Evolutionary conservation across 1,284 basidiomycete genomes (phyloP).

Genomic region (Ustilago xerochloae): DNA sequence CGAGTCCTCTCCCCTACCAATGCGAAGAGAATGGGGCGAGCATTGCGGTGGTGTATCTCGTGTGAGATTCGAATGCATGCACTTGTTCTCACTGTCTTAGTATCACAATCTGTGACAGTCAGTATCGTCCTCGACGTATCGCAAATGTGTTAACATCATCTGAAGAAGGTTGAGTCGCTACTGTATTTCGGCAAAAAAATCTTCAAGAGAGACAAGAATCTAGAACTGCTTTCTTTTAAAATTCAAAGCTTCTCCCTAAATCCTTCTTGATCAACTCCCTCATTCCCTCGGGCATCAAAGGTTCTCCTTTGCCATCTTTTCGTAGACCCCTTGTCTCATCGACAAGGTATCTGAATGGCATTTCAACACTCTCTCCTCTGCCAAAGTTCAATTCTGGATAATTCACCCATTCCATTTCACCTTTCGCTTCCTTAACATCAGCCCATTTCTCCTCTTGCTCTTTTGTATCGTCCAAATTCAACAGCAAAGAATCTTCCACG

Average conservation of each 20-base stretch:
- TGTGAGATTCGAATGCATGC: too few species aligned
- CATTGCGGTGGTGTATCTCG: too few species aligned
- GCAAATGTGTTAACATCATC: too few species aligned
- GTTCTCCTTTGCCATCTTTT: slow-evolving; percentile 4
- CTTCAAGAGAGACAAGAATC: too few species aligned
- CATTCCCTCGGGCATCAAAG: slow-evolving; percentile 61
- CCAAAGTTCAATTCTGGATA: slow-evolving; percentile 63
- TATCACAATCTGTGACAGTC: too few species aligned
- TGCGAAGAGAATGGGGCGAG: too few species aligned
- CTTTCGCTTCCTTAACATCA: slow-evolving; percentile 10
- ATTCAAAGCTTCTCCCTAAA: slow-evolving; percentile 57
- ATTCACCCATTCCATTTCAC: slow-evolving; percentile 53
- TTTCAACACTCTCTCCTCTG: slow-evolving; percentile 59
- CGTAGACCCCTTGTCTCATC: slow-evolving; percentile 6
- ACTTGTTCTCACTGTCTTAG: too few species aligned
- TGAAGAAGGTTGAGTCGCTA: too few species aligned
- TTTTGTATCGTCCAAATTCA: slow-evolving; percentile 27
- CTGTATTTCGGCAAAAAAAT: too few species aligned
- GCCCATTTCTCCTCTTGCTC: slow-evolving; percentile 26
- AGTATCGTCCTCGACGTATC: too few species aligned
- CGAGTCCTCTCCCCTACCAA: too few species aligned
- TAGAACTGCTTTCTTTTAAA: slow-evolving; percentile 19
- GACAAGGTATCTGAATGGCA: slow-evolving; percentile 63
- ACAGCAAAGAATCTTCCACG: slow-evolving; percentile 74
- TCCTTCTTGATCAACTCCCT: slow-evolving; percentile 55